Percentiles rank a stretch among this genome's conserved stretches.
These are phyloP conservation scores for Debaryomycetaceae sp. DNA, from an alignment of 1,139 yeast species.

Conservation along the genomic window DNA sequence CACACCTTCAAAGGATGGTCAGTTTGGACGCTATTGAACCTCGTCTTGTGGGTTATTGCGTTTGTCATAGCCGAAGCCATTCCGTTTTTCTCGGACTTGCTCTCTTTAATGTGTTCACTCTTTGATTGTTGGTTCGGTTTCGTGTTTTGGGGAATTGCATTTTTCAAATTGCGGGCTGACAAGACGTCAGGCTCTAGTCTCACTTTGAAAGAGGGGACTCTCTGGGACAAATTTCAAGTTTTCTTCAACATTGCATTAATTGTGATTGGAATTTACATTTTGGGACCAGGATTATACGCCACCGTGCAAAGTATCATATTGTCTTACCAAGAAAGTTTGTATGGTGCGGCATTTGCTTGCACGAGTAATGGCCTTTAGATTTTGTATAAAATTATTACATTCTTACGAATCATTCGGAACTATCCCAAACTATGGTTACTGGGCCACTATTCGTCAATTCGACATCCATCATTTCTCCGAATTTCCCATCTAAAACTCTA, in stretches of 20 bases:
- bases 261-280: constrained; percentile 45
- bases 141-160: constrained; percentile 65
- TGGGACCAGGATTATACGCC: constrained; percentile 60
- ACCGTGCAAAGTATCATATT: constrained; percentile 50
- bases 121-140: constrained; percentile 67
- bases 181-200: constrained; percentile 18
- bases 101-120: constrained; percentile 58
- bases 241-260: constrained; percentile 36
- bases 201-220: constrained; percentile 13
- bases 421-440: constrained; percentile 69
- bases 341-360: constrained; percentile 52
- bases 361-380: constrained; percentile 35
- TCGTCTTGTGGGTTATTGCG: constrained; percentile 48
- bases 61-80: constrained; percentile 60
- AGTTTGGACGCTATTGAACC: constrained; percentile 45
- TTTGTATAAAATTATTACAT: not conserved
- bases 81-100: constrained; percentile 58
- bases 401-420: constrained; percentile 31
- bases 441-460: constrained; percentile 82
- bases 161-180: constrained; percentile 36
- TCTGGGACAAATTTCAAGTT: constrained; percentile 27
- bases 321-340: constrained; percentile 42
- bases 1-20: constrained; percentile 54
- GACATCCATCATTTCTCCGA: constrained; percentile 98
- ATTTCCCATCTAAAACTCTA: constrained; percentile 78